Evolutionary conservation across 495 filamentous ascomycete genomes (phyloP), one percentile per base, ranked within the genome.

Genomic region (Xylaria acuta): DNA sequence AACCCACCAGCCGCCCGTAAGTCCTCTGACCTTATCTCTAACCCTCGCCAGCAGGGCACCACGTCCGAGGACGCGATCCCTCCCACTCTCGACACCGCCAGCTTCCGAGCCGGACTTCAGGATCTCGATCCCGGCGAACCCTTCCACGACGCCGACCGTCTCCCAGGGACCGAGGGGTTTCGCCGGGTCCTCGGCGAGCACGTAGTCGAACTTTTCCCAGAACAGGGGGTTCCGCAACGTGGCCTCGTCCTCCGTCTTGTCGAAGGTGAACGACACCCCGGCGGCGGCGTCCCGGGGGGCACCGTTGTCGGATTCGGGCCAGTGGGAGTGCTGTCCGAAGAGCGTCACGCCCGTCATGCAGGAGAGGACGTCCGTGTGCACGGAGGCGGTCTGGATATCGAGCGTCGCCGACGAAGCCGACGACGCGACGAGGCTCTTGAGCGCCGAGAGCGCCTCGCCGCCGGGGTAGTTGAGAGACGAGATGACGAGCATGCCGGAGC

Each of bases 301-400:
- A 14, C 41, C 41, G 41, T 0, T 1, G 6, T 53, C 53, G 11
- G 74, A 68, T 32, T 60, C 65, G 22, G 75, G 80, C 41, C 60
- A 69, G 69, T 73, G 49, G 40, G 74, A 75, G 53, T 79, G 74
- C 73, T 94, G 88, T 20, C 93, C 85, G 77, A 99, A 99, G 11
- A 95, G 88, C 0, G 95, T 97, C 16, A 97, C 89, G 62, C 96
- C 96, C 36, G 96, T 98, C 88, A 97, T 97, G 80, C 94, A 98
- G 27, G 92, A 90, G 5, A 96, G 82, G 41, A 96, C 96, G 69
- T 95, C 94, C 64, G 97, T 88, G 77, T 98, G 92, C 45, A 97
- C 87, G 27, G 82, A 74, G 18, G 84, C 78, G 22, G 76, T 72
- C 47, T 75, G 67, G 25, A 77, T 67, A 40, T 71, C 66, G 58